Evolutionary conservation across 257 asterid species (phyloP).

Genomic region (Penstemon eatonii): DNA sequence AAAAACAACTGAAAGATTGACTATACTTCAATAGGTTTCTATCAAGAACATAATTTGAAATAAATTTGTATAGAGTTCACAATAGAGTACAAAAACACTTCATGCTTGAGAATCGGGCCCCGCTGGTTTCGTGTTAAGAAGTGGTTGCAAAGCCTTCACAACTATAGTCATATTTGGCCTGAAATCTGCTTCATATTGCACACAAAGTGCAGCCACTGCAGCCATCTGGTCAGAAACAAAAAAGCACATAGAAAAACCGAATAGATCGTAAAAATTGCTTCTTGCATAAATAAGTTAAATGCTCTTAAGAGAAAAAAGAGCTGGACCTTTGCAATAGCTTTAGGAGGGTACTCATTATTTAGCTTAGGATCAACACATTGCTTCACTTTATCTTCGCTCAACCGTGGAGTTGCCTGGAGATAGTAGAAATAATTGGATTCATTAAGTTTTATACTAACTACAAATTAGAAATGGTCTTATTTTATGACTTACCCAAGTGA

Average conservation of each 20-base stretch:
- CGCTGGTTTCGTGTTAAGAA: constrained; percentile 75
- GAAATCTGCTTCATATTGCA: constrained; percentile 92
- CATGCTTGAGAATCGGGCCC: constrained; percentile 43
- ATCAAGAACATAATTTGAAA: constrained; percentile 4
- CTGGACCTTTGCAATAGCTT: constrained; percentile 81
- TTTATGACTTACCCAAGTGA: constrained; percentile 62
- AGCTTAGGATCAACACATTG: constrained; percentile 87
- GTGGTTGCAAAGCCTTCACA: constrained; percentile 94
- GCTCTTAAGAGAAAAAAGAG: neutral
- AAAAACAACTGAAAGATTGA: neutral
- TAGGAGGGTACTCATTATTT: constrained; percentile 69
- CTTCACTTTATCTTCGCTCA: constrained; percentile 93
- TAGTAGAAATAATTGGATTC: neutral
- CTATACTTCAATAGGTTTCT: neutral
- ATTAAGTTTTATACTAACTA: too few species aligned
- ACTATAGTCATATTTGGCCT: constrained; percentile 96
- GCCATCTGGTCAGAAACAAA: constrained; percentile 57
- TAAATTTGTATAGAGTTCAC: neutral
- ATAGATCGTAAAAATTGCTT: neutral
- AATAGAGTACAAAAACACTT: neutral
- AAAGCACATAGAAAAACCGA: neutral
- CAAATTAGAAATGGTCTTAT: neutral
- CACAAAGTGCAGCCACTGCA: constrained; percentile 96
- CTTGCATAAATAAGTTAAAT: neutral
- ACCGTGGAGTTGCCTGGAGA: constrained; percentile 83